phyloP scores from a whole-genome alignment of 805 yeast genomes.

The Danielozyma ontarioensis region DNA sequence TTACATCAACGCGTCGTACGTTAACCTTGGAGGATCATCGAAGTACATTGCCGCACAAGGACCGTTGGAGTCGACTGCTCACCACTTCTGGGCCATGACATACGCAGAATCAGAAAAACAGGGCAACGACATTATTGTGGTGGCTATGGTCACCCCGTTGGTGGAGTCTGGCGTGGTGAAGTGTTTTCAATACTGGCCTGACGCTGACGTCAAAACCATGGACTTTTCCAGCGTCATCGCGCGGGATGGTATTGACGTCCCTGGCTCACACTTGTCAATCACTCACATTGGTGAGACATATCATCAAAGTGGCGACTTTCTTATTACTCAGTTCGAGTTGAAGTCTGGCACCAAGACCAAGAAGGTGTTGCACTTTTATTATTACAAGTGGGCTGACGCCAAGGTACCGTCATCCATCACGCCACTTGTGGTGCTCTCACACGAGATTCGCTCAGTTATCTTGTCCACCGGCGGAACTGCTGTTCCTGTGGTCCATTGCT shows the following conservation, averaged over 20 bases:
- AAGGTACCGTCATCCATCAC: slow-evolving; percentile 29
- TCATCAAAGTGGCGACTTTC: slow-evolving; percentile 14
- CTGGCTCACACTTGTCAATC: slow-evolving; percentile 9
- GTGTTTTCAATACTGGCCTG: slow-evolving; percentile 40
- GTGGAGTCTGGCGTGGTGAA: slow-evolving; percentile 34
- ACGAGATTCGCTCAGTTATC: neutral
- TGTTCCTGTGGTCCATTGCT: slow-evolving; percentile 68
- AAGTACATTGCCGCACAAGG: slow-evolving; percentile 88
- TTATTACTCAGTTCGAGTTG: slow-evolving; percentile 22
- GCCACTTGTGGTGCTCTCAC: slow-evolving; percentile 20
- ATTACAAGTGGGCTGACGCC: slow-evolving; percentile 42
- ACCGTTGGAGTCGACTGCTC: slow-evolving; percentile 67
- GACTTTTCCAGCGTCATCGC: slow-evolving; percentile 13
- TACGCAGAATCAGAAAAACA: slow-evolving; percentile 26
- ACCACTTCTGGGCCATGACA: slow-evolving; percentile 73
- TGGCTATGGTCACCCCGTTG: slow-evolving; percentile 51
- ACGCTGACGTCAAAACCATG: slow-evolving; percentile 7
- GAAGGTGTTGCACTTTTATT: slow-evolving; percentile 35
- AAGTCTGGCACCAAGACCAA: slow-evolving; percentile 11
- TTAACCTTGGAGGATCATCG: slow-evolving; percentile 12
- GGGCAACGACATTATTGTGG: slow-evolving; percentile 18
- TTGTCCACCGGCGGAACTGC: slow-evolving; percentile 5
- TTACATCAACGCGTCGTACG: slow-evolving; percentile 37
- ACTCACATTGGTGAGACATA: slow-evolving; percentile 13
- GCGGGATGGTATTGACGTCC: slow-evolving; percentile 18